These are phyloP conservation scores for Coniochaeta hoffmannii DNA, from an alignment of 2,329 filamentous ascomycete species.

Conservation along the genomic window DNA sequence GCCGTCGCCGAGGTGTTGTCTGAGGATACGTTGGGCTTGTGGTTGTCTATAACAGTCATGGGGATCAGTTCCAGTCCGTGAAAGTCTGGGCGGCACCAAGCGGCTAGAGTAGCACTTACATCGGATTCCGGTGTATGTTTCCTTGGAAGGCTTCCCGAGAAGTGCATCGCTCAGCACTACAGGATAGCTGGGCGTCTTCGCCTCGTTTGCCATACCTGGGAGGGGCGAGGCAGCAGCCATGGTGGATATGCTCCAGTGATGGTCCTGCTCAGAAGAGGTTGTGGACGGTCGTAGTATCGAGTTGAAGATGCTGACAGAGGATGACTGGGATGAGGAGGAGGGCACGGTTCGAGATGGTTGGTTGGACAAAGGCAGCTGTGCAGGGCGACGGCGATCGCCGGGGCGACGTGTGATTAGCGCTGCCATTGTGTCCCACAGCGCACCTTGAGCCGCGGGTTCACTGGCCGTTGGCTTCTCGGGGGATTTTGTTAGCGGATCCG, in stretches of 20 bases:
- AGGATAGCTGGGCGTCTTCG: conserved; percentile 53
- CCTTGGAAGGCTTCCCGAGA: conserved; percentile 46
- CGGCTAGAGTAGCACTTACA: conserved; percentile 33
- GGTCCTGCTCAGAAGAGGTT: not conserved
- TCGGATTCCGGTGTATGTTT: conserved; percentile 52
- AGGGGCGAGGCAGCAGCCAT: conserved; percentile 11
- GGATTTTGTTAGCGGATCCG: not conserved
- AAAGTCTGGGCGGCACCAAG: not conserved
- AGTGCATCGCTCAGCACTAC: conserved; percentile 57
- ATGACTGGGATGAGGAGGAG: not conserved
- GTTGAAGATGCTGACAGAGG: not conserved
- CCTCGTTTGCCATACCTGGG: conserved; percentile 45
- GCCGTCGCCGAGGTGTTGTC: conserved; percentile 39
- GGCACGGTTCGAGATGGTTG: not conserved
- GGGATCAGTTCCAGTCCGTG: conserved; percentile 13
- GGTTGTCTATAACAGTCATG: conserved; percentile 43
- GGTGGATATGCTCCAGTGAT: not conserved
- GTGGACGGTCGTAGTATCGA: not conserved
- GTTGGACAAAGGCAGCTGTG: not conserved
- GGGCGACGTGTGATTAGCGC: not conserved
- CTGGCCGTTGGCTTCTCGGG: not conserved
- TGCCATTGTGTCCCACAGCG: not conserved
- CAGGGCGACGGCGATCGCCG: not conserved
- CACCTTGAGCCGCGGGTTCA: not conserved
- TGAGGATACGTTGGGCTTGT: conserved; percentile 48